phyloP scores from a whole-genome alignment of 192 early-diverging fungal genomes.

The Coemansia sp. region DNA sequence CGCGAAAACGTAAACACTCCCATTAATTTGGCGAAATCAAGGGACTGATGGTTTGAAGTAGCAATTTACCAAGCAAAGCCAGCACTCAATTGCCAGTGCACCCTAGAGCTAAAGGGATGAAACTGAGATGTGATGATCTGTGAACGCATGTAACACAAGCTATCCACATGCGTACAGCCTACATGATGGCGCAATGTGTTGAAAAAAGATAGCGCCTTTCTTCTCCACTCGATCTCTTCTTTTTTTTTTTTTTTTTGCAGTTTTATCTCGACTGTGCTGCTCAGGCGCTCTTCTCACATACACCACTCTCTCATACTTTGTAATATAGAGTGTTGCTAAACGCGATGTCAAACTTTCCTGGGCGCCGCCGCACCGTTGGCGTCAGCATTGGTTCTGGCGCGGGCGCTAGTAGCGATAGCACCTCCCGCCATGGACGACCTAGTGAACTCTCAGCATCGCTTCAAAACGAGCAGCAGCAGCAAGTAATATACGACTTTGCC shows the following conservation, averaged over 20 bases:
- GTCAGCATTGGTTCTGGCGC: conserved; percentile 4
- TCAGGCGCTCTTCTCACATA: neutral
- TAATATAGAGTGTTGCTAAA: too few species aligned
- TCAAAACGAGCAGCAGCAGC: conserved; percentile 21
- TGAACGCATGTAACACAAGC: neutral
- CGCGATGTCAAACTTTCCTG: conserved; percentile 2
- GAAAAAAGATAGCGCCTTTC: neutral
- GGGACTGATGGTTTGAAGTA: neutral
- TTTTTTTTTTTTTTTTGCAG: neutral
- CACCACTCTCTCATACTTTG: neutral
- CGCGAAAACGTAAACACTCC: neutral
- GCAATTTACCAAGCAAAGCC: neutral
- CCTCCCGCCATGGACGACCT: neutral
- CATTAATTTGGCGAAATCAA: neutral
- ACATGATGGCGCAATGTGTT: conserved; percentile 4
- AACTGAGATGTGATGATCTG: neutral
- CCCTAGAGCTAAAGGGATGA: neutral
- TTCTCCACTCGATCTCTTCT: neutral
- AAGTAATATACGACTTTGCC: conserved; percentile 10
- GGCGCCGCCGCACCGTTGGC: conserved; percentile 14
- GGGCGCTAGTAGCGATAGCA: neutral
- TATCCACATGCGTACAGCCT: neutral
- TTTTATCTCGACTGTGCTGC: neutral
- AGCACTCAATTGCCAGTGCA: too few species aligned
- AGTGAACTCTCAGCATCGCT: conserved; percentile 31